These are phyloP conservation scores for Lactifluus volemus DNA, from an alignment of 768 basidiomycete genomes.

Conservation along the genomic window DNA sequence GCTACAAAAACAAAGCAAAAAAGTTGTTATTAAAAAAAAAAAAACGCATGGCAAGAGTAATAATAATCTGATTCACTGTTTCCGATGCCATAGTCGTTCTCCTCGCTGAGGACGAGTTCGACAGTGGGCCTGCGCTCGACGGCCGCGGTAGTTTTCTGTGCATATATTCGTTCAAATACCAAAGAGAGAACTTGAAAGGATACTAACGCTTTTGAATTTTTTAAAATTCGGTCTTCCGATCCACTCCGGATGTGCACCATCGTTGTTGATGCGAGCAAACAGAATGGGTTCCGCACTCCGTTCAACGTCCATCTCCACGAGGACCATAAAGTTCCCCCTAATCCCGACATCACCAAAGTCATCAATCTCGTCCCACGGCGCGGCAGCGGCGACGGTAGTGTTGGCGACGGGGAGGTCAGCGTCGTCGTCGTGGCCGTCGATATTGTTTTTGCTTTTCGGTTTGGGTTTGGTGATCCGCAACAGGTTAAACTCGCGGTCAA, in stretches of 20 bases:
- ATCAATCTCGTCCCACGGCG: slow-evolving; percentile 48
- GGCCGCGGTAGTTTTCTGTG: slow-evolving; percentile 22
- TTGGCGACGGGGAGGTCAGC: slow-evolving; percentile 27
- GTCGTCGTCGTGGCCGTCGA: too few relatives aligned
- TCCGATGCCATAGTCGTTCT: slow-evolving; percentile 49
- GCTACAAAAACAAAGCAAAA: neutral
- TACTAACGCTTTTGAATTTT: slow-evolving; percentile 58
- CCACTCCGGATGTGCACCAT: slow-evolving; percentile 26
- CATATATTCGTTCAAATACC: neutral
- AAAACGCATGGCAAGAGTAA: neutral
- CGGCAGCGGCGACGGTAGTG: slow-evolving; percentile 22
- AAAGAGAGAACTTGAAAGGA: neutral
- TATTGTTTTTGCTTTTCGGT: neutral
- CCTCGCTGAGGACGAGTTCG: slow-evolving; percentile 43
- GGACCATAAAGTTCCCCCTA: slow-evolving; percentile 69
- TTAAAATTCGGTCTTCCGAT: slow-evolving; percentile 54
- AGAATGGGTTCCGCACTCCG: slow-evolving; percentile 8
- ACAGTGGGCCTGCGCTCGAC: slow-evolving; percentile 28
- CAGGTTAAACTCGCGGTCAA: slow-evolving; percentile 69
- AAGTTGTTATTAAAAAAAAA: neutral
- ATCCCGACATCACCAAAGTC: slow-evolving; percentile 55
- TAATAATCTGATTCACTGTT: slow-evolving; percentile 28
- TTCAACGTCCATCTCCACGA: slow-evolving; percentile 49
- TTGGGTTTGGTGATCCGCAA: slow-evolving; percentile 59
- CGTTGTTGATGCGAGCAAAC: neutral